Evolutionary conservation across 2,329 filamentous ascomycete genomes (phyloP).

Genomic region (Fragosphaeria purpurea): DNA sequence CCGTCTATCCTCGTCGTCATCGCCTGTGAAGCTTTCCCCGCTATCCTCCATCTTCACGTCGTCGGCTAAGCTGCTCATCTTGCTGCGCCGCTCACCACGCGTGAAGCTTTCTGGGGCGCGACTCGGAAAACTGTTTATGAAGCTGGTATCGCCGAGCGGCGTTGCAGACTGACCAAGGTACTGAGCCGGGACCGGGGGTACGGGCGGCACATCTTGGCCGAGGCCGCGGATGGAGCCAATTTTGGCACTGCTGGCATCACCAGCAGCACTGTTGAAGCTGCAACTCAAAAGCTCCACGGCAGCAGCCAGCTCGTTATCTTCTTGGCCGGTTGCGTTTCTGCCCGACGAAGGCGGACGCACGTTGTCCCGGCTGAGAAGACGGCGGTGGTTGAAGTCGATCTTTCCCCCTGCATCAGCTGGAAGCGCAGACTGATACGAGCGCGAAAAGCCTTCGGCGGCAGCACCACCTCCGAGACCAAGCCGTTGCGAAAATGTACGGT

Average conservation of each 20-base stretch:
- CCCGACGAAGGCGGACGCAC: constrained; percentile 71
- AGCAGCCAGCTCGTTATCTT: constrained; percentile 79
- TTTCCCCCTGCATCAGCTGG: not conserved
- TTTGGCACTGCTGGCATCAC: constrained; percentile 49
- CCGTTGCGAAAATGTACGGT: constrained; percentile 38
- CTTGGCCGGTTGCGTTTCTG: constrained; percentile 62
- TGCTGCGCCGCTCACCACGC: constrained; percentile 36
- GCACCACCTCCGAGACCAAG: not conserved
- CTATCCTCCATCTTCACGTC: constrained; percentile 62
- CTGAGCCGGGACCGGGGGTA: constrained; percentile 74
- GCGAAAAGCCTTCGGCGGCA: constrained; percentile 44
- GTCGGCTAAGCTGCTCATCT: constrained; percentile 14
- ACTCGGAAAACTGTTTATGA: constrained; percentile 53
- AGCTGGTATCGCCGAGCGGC: constrained; percentile 46
- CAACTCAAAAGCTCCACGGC: constrained; percentile 85
- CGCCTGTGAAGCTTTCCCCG: constrained; percentile 52
- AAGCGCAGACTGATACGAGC: constrained; percentile 68
- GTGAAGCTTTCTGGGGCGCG: constrained; percentile 57
- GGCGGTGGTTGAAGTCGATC: constrained; percentile 25
- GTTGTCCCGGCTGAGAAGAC: constrained; percentile 61
- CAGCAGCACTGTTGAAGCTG: constrained; percentile 70
- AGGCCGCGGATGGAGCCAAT: constrained; percentile 29
- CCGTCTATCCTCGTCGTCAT: constrained; percentile 55
- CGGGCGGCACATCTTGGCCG: constrained; percentile 68
- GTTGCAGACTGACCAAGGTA: constrained; percentile 52